Evolutionary conservation across 2,329 filamentous ascomycete species (phyloP).

Genomic region (Cordyceps fumosorosea): DNA sequence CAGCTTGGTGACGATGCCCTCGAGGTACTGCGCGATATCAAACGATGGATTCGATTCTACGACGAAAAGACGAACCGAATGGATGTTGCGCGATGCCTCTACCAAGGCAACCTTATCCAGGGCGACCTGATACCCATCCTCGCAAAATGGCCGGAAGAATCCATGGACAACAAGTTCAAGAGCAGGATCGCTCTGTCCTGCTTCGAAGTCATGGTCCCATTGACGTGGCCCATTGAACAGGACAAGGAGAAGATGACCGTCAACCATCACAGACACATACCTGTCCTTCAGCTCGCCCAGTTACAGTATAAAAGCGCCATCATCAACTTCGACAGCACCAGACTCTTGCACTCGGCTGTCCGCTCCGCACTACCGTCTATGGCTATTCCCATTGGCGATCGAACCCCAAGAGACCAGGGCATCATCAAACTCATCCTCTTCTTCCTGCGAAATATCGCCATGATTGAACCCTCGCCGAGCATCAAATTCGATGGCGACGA

Average conservation of each 20-base stretch:
- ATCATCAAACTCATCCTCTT: slow-evolving; percentile 89
- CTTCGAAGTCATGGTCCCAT: slow-evolving; percentile 80
- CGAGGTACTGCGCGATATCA: slow-evolving; percentile 85
- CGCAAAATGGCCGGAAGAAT: slow-evolving; percentile 69
- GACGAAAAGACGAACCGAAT: slow-evolving; percentile 90
- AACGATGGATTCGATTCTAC: slow-evolving; percentile 91
- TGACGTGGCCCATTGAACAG: slow-evolving; percentile 89
- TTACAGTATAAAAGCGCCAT: slow-evolving; percentile 84
- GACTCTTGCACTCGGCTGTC: slow-evolving; percentile 74
- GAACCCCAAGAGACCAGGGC: slow-evolving; percentile 74
- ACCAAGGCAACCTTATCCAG: slow-evolving; percentile 85
- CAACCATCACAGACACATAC: slow-evolving; percentile 88
- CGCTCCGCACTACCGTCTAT: slow-evolving; percentile 80
- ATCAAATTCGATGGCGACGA: slow-evolving; percentile 81
- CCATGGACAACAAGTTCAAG: slow-evolving; percentile 66
- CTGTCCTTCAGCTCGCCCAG: slow-evolving; percentile 82
- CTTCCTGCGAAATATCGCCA: slow-evolving; percentile 80
- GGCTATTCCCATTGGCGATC: slow-evolving; percentile 68
- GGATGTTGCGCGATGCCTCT: slow-evolving; percentile 88
- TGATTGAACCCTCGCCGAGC: slow-evolving; percentile 69
- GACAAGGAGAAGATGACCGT: slow-evolving; percentile 75
- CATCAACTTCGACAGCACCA: slow-evolving; percentile 71
- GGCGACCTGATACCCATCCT: slow-evolving; percentile 88
- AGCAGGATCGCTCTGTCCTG: slow-evolving; percentile 76
- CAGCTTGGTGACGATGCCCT: slow-evolving; percentile 88